phyloP scores from a whole-genome alignment of 495 filamentous ascomycete species.

The Annulohypoxylon stygium region DNA sequence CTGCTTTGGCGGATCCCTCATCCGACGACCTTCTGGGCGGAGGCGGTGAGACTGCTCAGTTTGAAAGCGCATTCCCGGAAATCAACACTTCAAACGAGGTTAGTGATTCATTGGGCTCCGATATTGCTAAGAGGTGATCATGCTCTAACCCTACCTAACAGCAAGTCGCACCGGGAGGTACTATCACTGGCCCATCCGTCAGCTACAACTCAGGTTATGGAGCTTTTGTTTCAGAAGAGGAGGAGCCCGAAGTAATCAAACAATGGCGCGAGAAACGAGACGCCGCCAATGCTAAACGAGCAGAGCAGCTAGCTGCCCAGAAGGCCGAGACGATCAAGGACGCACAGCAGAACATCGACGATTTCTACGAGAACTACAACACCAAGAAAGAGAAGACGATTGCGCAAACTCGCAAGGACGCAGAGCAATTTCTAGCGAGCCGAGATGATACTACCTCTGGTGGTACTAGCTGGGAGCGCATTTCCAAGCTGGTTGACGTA shows the following conservation, averaged over 20 bases:
- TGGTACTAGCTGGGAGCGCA: conserved; percentile 98
- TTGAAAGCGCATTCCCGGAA: conserved; percentile 89
- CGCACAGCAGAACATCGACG: conserved; percentile 91
- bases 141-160: conserved; percentile 53
- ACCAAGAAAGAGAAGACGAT: conserved; percentile 93
- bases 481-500: conserved; percentile 94
- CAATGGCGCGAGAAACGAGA: conserved; percentile 94
- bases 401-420: conserved; percentile 85
- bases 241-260: conserved; percentile 88
- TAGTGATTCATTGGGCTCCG: conserved; percentile 45
- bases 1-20: conserved; percentile 67
- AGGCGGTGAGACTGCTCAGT: conserved; percentile 72
- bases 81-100: conserved; percentile 86
- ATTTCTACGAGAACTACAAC: conserved; percentile 99
- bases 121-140: background rate
- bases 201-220: conserved; percentile 78
- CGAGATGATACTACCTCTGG: conserved; percentile 93
- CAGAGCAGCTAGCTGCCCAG: conserved; percentile 78
- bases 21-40: conserved; percentile 83
- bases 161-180: conserved; percentile 87
- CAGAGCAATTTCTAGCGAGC: conserved; percentile 90
- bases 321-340: conserved; percentile 85
- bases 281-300: conserved; percentile 78
- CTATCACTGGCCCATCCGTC: conserved; percentile 81
- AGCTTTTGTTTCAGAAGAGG: conserved; percentile 70